phyloP scores from a whole-genome alignment of 2,329 filamentous ascomycete species.

The Neonectria coccinea region DNA sequence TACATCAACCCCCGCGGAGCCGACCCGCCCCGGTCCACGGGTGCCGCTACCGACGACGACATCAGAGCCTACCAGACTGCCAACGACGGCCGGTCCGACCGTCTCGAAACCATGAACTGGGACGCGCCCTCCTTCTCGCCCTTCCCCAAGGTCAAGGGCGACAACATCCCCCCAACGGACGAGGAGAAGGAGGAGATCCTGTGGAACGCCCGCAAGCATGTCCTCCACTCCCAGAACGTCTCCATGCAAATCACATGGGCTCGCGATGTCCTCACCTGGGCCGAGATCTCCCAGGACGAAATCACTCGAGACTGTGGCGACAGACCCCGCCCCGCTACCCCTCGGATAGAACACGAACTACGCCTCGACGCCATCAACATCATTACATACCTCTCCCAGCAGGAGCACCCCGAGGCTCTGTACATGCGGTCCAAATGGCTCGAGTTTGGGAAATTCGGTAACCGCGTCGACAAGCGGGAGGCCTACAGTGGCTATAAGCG shows the following conservation, averaged over 20 bases:
- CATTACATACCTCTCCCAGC: slow-evolving; percentile 87
- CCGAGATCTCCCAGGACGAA: slow-evolving; percentile 84
- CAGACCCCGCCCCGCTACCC: slow-evolving; percentile 76
- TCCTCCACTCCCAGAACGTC: slow-evolving; percentile 93
- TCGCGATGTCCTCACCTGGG: slow-evolving; percentile 89
- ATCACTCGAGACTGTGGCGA: slow-evolving; percentile 71
- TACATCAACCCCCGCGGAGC: slow-evolving; percentile 49
- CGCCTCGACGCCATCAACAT: slow-evolving; percentile 92
- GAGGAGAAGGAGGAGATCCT: slow-evolving; percentile 93
- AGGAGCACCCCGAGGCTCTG: slow-evolving; percentile 91
- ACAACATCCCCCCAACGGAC: slow-evolving; percentile 92
- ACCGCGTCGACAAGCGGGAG: slow-evolving; percentile 92
- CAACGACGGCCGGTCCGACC: slow-evolving; percentile 49
- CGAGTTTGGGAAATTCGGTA: slow-evolving; percentile 96
- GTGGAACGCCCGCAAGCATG: slow-evolving; percentile 83
- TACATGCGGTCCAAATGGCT: slow-evolving; percentile 98
- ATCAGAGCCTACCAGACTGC: slow-evolving; percentile 54
- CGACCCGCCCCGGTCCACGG: slow-evolving; percentile 47
- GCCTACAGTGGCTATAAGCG: slow-evolving; percentile 88
- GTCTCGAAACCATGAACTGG: slow-evolving; percentile 59
- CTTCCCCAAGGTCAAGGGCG: slow-evolving; percentile 87
- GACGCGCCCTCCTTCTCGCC: slow-evolving; percentile 85
- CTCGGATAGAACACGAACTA: slow-evolving; percentile 88
- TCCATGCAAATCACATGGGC: slow-evolving; percentile 98
- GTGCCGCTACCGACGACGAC: slow-evolving; percentile 52